phyloP scores from a whole-genome alignment of 768 basidiomycete species.

The Kwoniella shandongensis region DNA sequence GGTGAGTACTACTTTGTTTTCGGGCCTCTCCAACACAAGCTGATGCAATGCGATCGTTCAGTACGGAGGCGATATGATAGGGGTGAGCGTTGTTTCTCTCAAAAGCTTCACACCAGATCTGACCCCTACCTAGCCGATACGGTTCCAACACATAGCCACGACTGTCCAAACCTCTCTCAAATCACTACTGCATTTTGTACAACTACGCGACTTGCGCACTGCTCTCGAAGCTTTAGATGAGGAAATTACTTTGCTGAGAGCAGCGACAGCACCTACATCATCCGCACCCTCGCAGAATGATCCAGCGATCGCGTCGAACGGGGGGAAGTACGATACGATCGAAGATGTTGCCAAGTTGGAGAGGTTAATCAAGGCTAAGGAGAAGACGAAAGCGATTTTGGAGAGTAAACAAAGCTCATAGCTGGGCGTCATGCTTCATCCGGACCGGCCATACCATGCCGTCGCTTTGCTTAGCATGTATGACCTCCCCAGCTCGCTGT shows the following conservation, averaged over 20 bases:
- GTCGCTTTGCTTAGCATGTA: no score
- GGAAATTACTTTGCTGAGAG: slow-evolving; percentile 31
- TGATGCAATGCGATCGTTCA: slow-evolving; percentile 4
- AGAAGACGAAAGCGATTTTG: slow-evolving; percentile 33
- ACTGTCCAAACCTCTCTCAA: slow-evolving; percentile 37
- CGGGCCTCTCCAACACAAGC: not conserved
- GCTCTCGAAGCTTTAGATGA: slow-evolving; percentile 34
- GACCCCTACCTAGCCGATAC: slow-evolving; percentile 34
- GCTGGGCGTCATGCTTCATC: no score
- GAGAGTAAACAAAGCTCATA: slow-evolving; percentile 15
- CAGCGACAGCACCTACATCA: slow-evolving; percentile 19
- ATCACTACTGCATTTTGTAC: slow-evolving; percentile 20
- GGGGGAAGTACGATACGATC: slow-evolving; percentile 34
- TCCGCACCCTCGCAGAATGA: not conserved
- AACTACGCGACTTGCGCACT: slow-evolving; percentile 29
- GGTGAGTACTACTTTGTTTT: slow-evolving; percentile 24
- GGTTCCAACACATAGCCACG: slow-evolving; percentile 45
- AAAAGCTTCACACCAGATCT: no score
- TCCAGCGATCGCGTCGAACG: not conserved
- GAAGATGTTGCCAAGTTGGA: slow-evolving; percentile 35
- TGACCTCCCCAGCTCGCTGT: no score
- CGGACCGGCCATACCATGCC: no score
- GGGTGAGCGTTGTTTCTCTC: slow-evolving; percentile 27
- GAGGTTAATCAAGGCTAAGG: slow-evolving; percentile 37
- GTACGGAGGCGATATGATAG: slow-evolving; percentile 50